phyloP scores from a whole-genome alignment of 148 eudicot species.

The Camellia granthamiana region DNA sequence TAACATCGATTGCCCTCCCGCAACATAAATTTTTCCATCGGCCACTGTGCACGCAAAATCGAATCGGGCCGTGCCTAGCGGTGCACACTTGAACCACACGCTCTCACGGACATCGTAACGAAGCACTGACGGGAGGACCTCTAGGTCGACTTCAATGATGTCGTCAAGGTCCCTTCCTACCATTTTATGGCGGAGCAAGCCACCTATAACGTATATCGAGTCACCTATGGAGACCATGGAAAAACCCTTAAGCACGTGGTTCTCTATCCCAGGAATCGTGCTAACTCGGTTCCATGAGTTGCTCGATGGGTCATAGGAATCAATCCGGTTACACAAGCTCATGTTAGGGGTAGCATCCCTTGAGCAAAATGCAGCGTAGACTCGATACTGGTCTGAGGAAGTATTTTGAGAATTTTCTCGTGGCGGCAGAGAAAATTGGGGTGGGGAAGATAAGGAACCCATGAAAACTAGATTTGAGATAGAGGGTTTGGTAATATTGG shows the following conservation, averaged over 20 bases:
- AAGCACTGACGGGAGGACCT: constrained; percentile 11
- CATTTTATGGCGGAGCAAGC: constrained; percentile 24
- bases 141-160: constrained; percentile 12
- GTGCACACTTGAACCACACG: constrained; percentile 32
- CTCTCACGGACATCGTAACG: constrained; percentile 20
- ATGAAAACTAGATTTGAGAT: background rate
- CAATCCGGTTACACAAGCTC: constrained; percentile 30
- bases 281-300: constrained; percentile 31
- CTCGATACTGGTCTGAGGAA: constrained; percentile 7
- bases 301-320: constrained; percentile 29
- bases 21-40: constrained; percentile 31
- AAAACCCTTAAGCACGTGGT: constrained; percentile 32
- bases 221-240: constrained; percentile 30
- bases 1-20: constrained; percentile 29
- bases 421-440: background rate
- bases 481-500: background rate
- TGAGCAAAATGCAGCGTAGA: constrained; percentile 29
- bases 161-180: background rate
- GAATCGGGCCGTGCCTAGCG: constrained; percentile 20
- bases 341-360: background rate
- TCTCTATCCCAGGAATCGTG: constrained; percentile 31
- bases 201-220: constrained; percentile 33
- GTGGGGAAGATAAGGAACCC: constrained; percentile 19
- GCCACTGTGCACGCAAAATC: constrained; percentile 33
- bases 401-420: constrained; percentile 4